Evolutionary conservation across 2,329 filamentous ascomycete genomes (phyloP).

Genomic region (Penicillium oxalicum): DNA sequence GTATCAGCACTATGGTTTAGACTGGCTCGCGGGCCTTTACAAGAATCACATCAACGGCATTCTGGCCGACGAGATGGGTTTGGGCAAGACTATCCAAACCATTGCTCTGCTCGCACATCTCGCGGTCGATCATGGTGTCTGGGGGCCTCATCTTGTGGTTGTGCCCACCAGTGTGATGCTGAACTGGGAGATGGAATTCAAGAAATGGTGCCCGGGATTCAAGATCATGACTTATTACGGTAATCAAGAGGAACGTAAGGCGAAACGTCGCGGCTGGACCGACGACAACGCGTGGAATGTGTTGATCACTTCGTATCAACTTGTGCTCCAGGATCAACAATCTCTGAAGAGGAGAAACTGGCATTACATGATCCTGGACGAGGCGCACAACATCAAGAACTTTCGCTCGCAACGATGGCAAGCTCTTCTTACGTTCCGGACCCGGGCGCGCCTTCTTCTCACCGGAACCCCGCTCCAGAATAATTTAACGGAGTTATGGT

Average conservation of each 20-base stretch:
- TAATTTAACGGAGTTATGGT: conserved; percentile 95
- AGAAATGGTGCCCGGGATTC: conserved; percentile 95
- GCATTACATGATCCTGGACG: conserved; percentile 98
- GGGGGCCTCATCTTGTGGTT: conserved; percentile 93
- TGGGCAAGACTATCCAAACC: conserved; percentile 97
- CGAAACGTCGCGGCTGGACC: conserved; percentile 88
- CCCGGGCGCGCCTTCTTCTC: conserved; percentile 74
- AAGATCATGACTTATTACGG: conserved; percentile 98
- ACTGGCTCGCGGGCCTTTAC: conserved; percentile 93
- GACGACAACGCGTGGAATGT: conserved; percentile 95
- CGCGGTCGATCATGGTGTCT: conserved; percentile 81
- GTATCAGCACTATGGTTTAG: conserved; percentile 94
- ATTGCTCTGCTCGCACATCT: conserved; percentile 90
- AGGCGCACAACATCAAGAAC: conserved; percentile 99
- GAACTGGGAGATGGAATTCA: conserved; percentile 99
- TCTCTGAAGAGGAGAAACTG: conserved; percentile 88
- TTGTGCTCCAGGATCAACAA: conserved; percentile 88
- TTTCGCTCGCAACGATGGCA: conserved; percentile 98
- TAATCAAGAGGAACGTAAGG: conserved; percentile 81
- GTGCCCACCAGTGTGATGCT: conserved; percentile 98
- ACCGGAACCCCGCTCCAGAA: conserved; percentile 96
- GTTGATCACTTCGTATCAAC: conserved; percentile 94
- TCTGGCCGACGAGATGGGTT: conserved; percentile 94
- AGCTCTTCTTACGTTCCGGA: conserved; percentile 88
- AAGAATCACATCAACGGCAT: conserved; percentile 92